Conservation (phyloP, 352 stramenopile genomes). For the Globisporangium splendens region DNA sequence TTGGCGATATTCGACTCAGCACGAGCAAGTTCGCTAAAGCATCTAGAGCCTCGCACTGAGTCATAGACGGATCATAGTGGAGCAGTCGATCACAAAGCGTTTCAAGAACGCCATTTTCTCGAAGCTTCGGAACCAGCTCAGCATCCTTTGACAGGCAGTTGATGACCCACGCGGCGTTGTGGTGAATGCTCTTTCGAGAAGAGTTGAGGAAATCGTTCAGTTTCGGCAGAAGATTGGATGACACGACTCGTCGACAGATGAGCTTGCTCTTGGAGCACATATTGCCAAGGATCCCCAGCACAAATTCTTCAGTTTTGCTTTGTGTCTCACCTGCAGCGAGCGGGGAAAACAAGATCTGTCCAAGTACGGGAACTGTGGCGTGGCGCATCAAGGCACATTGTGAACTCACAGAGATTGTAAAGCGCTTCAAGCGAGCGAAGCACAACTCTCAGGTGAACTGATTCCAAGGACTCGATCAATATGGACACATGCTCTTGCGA, state of each 20-base stretch:
- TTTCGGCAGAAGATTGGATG: constrained; percentile 60
- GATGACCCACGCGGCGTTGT: constrained; percentile 51
- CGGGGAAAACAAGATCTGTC: constrained; percentile 61
- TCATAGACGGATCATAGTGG: constrained; percentile 30
- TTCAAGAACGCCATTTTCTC: constrained; percentile 45
- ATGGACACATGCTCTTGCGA: constrained; percentile 51
- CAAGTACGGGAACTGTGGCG: constrained; percentile 67
- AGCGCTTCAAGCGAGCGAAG: constrained; percentile 56
- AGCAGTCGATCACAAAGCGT: constrained; percentile 36
- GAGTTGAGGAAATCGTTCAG: constrained; percentile 33
- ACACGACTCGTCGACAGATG: constrained; percentile 49
- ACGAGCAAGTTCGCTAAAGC: constrained; percentile 29
- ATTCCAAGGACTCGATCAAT: constrained; percentile 73
- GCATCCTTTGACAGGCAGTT: constrained; percentile 57
- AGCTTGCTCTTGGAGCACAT: constrained; percentile 49
- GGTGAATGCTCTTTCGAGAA: constrained; percentile 22
- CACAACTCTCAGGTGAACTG: constrained; percentile 63
- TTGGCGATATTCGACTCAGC: constrained; percentile 3
- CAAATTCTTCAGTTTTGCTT: constrained; percentile 23
- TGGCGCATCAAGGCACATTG: constrained; percentile 68
- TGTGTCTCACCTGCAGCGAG: constrained; percentile 11
- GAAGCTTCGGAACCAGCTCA: constrained; percentile 61
- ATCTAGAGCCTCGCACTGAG: constrained; percentile 40
- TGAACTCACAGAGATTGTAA: constrained; percentile 52
- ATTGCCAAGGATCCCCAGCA: constrained; percentile 41